Evolutionary conservation across 768 basidiomycete species (phyloP), one percentile per base, ranked within the genome.

Genomic region (Russula emetica): DNA sequence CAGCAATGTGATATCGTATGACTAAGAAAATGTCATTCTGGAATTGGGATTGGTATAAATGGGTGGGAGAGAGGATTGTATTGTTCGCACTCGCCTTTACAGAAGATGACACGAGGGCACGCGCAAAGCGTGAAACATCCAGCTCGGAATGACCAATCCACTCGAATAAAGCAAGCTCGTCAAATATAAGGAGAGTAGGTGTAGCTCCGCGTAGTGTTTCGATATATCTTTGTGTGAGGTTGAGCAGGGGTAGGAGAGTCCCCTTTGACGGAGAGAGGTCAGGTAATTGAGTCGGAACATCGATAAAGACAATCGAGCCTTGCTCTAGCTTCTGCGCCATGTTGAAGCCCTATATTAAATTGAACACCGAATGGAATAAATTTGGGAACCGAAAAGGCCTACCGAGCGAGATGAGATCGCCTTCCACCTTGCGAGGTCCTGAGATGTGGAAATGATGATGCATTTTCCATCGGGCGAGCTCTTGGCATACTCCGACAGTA

Each of bases 81-180:
- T 51, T 13, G 52, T 5, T 7, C 5, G 2, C 1, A 52, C 72
- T 34, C 62, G 82, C 89, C 79, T 83, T 82, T 1, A 76, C 69
- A 71, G 87, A 90, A 14, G 79, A 60, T 0, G 80, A 80, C 36
- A 77, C 76, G 4, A 91, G 70, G 0, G 87, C 87, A 38, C 90
- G 84, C 32, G 75, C 69, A 64, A 91, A 84, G 7, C 84, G 80
- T 20, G 73, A 74, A 42, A 91, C 69, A 24, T 86, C 85, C 8
- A 78, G 62, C 0, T 72, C 61, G 2, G 83, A 72, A 61, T 83
- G 76, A 2, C 90, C 90, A 20, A 87, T 81, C 88, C 90, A 92
- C 69, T 87, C 83, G 1, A 92, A 78, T 45, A 81, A 77, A 0
- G 86, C 73, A 49, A 89, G 75, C 59, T 88, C 87, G 66, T 92